phyloP scores from a whole-genome alignment of 306 rosid genomes.

The Trichosanthes cucumerina region DNA sequence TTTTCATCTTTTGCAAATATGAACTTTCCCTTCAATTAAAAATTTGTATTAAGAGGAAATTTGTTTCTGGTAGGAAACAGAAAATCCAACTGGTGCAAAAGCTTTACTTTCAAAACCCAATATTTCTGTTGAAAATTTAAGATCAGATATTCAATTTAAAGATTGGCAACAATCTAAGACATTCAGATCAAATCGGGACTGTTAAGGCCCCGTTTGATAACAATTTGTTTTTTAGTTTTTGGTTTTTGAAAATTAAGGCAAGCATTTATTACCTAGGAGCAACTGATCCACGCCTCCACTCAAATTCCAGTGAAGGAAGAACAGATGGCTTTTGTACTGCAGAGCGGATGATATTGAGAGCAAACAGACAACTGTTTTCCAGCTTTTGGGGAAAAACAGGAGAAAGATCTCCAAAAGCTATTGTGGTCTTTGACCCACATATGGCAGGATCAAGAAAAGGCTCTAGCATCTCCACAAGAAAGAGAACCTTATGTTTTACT shows the following conservation, averaged over 20 bases:
- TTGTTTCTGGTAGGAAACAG: neutral
- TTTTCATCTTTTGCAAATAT: neutral
- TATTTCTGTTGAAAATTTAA: neutral
- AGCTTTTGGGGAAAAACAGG: slow-evolving; percentile 58
- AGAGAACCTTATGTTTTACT: slow-evolving; percentile 70
- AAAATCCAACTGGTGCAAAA: neutral
- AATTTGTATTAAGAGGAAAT: neutral
- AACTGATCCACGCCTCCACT: slow-evolving; percentile 83
- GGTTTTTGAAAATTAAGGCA: too few relatives aligned
- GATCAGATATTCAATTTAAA: neutral
- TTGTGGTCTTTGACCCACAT: slow-evolving; percentile 49
- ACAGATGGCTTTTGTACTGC: slow-evolving; percentile 78
- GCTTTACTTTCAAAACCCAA: neutral
- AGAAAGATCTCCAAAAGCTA: slow-evolving; percentile 72
- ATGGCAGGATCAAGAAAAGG: slow-evolving; percentile 88
- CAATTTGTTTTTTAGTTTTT: too few relatives aligned
- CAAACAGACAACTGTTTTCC: slow-evolving; percentile 53
- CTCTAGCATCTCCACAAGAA: slow-evolving; percentile 93
- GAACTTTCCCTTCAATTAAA: neutral
- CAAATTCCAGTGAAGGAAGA: slow-evolving; percentile 83
- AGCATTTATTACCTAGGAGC: slow-evolving; percentile 62
- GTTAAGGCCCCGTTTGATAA: too few relatives aligned
- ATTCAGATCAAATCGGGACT: neutral
- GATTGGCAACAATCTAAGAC: neutral
- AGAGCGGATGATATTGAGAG: slow-evolving; percentile 66